phyloP scores from a whole-genome alignment of 2,329 filamentous ascomycete species.

The Hypoxylon sp. region DNA sequence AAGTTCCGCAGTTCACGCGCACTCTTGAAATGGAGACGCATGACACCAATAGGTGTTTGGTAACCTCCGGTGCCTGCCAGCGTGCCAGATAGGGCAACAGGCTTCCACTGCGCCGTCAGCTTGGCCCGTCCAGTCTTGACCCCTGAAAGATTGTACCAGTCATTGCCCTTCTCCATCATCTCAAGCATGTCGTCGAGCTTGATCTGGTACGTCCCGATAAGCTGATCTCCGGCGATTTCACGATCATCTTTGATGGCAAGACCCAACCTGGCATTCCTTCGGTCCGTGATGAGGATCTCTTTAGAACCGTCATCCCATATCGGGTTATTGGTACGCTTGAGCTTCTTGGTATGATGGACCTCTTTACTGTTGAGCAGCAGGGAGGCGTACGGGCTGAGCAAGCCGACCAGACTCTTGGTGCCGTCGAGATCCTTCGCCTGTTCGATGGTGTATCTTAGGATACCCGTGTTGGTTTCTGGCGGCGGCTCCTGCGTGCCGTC shows the following conservation, averaged over 20 bases:
- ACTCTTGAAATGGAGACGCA: slow-evolving; percentile 90
- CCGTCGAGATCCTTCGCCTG: slow-evolving; percentile 96
- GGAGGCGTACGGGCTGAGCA: slow-evolving; percentile 88
- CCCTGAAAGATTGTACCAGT: slow-evolving; percentile 92
- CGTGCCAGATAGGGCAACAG: slow-evolving; percentile 84
- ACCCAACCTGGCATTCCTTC: slow-evolving; percentile 87
- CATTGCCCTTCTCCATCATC: slow-evolving; percentile 88
- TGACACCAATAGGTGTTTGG: slow-evolving; percentile 90
- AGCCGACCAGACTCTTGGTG: slow-evolving; percentile 88
- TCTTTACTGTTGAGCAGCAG: slow-evolving; percentile 92
- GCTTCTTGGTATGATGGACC: slow-evolving; percentile 85
- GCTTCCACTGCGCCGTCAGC: slow-evolving; percentile 93
- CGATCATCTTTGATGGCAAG: slow-evolving; percentile 95
- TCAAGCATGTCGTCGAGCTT: slow-evolving; percentile 93
- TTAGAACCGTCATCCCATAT: slow-evolving; percentile 94
- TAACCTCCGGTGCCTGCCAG: slow-evolving; percentile 84
- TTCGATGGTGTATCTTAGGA: slow-evolving; percentile 90
- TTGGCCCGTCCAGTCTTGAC: slow-evolving; percentile 86
- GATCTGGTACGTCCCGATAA: slow-evolving; percentile 92
- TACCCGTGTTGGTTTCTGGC: slow-evolving; percentile 91
- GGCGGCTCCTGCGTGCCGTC: slow-evolving; percentile 82
- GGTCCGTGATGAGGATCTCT: slow-evolving; percentile 93
- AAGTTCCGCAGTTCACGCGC: slow-evolving; percentile 87
- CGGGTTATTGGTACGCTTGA: slow-evolving; percentile 97
- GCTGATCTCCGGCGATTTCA: slow-evolving; percentile 81